Conservation (phyloP, 495 filamentous ascomycete species). For the Penicillium paxilli region DNA sequence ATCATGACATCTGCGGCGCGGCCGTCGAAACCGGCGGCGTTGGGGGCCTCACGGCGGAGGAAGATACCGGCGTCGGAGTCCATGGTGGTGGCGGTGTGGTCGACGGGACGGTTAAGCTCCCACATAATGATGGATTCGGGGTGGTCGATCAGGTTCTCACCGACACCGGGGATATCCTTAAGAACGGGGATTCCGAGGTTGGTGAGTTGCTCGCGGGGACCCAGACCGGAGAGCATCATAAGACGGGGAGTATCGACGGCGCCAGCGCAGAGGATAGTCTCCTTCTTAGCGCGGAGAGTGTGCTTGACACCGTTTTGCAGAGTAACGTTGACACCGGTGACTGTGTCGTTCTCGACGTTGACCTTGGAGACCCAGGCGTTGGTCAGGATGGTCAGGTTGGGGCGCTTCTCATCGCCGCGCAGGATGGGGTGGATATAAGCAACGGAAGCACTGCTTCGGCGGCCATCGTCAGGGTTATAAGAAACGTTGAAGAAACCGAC, state of each 20-base stretch:
- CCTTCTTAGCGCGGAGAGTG: constrained; percentile 59
- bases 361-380: constrained; percentile 78
- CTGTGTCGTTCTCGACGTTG: constrained; percentile 61
- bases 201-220: constrained; percentile 63
- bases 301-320: constrained; percentile 63
- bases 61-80: constrained; percentile 85
- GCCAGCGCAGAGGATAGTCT: constrained; percentile 77
- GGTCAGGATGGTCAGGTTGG: constrained; percentile 77
- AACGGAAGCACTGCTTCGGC: constrained; percentile 75
- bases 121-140: constrained; percentile 80
- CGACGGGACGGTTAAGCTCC: constrained; percentile 77
- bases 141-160: constrained; percentile 78
- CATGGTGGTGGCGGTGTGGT: constrained; percentile 78
- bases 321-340: constrained; percentile 65
- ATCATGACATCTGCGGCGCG: constrained; percentile 81
- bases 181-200: constrained; percentile 66
- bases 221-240: constrained; percentile 76
- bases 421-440: constrained; percentile 88
- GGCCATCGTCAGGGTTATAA: constrained; percentile 80
- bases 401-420: constrained; percentile 68
- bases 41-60: constrained; percentile 66
- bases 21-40: constrained; percentile 65
- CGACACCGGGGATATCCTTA: constrained; percentile 73
- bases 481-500: constrained; percentile 84
- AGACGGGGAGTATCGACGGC: constrained; percentile 75